Evolutionary conservation across 192 early-diverging fungal species (phyloP).

Genomic region (Coemansia sp.): DNA sequence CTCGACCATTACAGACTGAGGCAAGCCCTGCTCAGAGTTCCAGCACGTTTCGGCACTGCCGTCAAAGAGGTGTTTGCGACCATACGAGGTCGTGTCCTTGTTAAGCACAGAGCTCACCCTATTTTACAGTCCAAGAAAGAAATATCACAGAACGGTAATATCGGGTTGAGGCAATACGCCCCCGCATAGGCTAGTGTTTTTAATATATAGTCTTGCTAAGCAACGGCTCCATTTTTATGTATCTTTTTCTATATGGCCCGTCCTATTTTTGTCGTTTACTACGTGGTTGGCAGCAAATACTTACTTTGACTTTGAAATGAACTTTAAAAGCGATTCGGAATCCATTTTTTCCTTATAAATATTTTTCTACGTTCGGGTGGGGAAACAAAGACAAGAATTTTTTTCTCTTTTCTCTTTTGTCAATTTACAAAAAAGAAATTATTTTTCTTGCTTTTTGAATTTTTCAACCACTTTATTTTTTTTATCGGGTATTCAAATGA

Average conservation of each 20-base stretch:
- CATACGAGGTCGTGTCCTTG: conserved; percentile 71
- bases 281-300: neutral
- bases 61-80: conserved; percentile 83
- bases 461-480: neutral
- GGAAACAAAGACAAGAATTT: neutral
- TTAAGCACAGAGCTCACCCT: conserved; percentile 89
- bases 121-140: neutral
- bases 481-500: neutral
- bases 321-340: conserved; percentile 7
- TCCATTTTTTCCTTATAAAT: conserved; percentile 10
- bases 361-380: neutral
- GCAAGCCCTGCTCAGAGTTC: conserved; percentile 85
- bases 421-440: neutral
- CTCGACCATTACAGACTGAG: conserved; percentile 74
- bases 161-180: too few relatives aligned
- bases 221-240: neutral
- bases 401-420: neutral
- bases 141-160: neutral
- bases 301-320: conserved; percentile 30
- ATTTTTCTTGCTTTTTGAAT: neutral
- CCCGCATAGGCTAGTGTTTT: too few relatives aligned
- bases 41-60: conserved; percentile 84
- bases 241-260: neutral
- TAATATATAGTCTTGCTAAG: neutral
- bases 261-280: neutral